Evolutionary conservation across 2,329 filamentous ascomycete genomes (phyloP), one percentile per base, ranked within the genome.

Genomic region (Aspergillus sp.): DNA sequence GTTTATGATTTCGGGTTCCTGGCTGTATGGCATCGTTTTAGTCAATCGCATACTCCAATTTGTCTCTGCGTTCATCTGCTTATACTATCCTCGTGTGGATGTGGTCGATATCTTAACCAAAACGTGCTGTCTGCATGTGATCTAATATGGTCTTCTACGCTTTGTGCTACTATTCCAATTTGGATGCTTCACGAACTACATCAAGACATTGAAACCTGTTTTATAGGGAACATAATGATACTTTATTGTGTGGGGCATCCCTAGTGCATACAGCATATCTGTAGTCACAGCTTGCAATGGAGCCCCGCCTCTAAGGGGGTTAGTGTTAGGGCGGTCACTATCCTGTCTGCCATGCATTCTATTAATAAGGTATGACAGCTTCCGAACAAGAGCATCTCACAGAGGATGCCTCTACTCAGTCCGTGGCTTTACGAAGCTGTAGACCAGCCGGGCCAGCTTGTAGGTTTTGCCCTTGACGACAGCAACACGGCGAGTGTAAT

Each of bases 401-500:
- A 8, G 6, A 21, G 13, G 13, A 21, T 8, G 32, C 38, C 59
- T 10, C 25, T 36, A 48, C 43, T 57, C 59, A 19, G 38, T 6
- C 54, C 49, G 45, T 19, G 59, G 56, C 49, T 51, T 57, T 43
- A 58, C 53, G n/a, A 68, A 81, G 59, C 70, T 67, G 64, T 81
- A 81, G 21, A 81, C 78, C 39, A 81, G 67, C 53, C 79, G 71
- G 23, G 71, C 76, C 61, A 74, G 62, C 55, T 75, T 67, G 56
- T 71, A 71, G 39, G 76, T 68, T 12, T 69, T 71, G 17, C 68
- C 69, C 65, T 81, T 79, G 57, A 67, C 70, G 43, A 78, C 76
- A 30, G 72, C 77, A 39, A 81, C 68, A 39, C 78, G 77, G 60
- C 80, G 75, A 57, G 76, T 78, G 60, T 81, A 73, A 60, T 72